Conservation (phyloP, 805 yeast genomes). For the Helenozyma rhizophorensis region DNA sequence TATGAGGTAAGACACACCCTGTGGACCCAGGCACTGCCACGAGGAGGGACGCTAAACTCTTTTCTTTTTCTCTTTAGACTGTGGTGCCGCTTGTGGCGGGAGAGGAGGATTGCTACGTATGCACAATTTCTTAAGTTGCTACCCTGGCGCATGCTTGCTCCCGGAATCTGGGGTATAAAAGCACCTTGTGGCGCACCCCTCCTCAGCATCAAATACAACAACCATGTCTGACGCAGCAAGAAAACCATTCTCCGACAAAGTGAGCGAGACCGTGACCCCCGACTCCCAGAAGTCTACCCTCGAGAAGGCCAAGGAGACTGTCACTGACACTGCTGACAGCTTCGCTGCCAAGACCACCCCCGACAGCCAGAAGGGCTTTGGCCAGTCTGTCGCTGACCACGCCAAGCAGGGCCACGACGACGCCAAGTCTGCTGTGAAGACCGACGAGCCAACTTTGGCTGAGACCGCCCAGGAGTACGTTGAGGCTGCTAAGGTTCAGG, state of each 20-base stretch:
- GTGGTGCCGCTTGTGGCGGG: too few species aligned
- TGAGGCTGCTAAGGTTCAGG: conserved; percentile 52
- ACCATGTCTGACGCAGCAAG: conserved; percentile 54
- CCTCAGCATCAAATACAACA: not conserved
- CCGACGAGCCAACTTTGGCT: conserved; percentile 24
- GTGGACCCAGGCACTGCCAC: too few species aligned
- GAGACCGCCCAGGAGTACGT: conserved; percentile 46
- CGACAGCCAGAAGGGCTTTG: conserved; percentile 60
- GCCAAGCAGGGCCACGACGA: conserved; percentile 53
- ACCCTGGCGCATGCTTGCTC: too few species aligned
- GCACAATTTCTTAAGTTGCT: too few species aligned
- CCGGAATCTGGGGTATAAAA: too few species aligned
- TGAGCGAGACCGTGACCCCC: conserved; percentile 64
- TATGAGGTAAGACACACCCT: too few species aligned
- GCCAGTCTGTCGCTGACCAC: conserved; percentile 66
- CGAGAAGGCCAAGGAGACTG: conserved; percentile 67
- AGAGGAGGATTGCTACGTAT: too few species aligned
- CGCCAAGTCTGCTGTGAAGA: conserved; percentile 32
- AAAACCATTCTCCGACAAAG: conserved; percentile 70
- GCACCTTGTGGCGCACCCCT: too few species aligned
- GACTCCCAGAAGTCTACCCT: conserved; percentile 60
- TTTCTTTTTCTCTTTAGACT: too few species aligned
- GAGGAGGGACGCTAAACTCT: too few species aligned
- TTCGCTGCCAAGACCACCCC: conserved; percentile 58
- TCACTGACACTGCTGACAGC: conserved; percentile 64